A percentile compares a stretch with the other conserved stretches of the same genome.
Evolutionary conservation across 2,329 filamentous ascomycete species (phyloP).

Genomic region (Aspergillus versicolor): DNA sequence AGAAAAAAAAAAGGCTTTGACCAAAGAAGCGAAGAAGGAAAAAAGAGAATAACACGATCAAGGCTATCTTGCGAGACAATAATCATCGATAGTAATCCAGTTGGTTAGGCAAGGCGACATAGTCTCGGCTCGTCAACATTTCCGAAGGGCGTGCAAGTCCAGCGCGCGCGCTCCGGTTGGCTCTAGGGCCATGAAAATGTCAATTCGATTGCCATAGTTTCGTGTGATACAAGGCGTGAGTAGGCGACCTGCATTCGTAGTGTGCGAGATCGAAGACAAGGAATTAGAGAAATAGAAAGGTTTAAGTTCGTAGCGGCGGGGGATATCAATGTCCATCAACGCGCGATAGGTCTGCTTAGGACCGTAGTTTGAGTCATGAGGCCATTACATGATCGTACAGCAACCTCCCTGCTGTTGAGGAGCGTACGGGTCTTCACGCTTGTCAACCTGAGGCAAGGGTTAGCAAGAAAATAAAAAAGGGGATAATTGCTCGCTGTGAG

Average conservation of each 20-base stretch:
- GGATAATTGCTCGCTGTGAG: neutral
- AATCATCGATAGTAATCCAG: slow-evolving; percentile 14
- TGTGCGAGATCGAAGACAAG: slow-evolving; percentile 17
- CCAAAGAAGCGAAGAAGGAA: slow-evolving; percentile 16
- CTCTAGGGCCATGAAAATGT: slow-evolving; percentile 12
- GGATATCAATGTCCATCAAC: slow-evolving; percentile 19
- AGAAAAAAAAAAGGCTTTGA: slow-evolving; percentile 18
- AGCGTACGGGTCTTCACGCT: slow-evolving; percentile 96
- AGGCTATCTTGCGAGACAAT: slow-evolving; percentile 15
- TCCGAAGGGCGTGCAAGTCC: slow-evolving; percentile 23
- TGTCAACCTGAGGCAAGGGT: slow-evolving; percentile 64
- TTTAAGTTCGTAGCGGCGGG: slow-evolving; percentile 21
- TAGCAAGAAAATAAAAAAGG: slow-evolving; percentile 4
- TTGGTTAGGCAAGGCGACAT: slow-evolving; percentile 4
- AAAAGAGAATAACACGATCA: slow-evolving; percentile 1
- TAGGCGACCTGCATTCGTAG: slow-evolving; percentile 12
- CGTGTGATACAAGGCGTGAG: slow-evolving; percentile 8
- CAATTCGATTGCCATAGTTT: slow-evolving; percentile 7
- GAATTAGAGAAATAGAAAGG: slow-evolving; percentile 21
- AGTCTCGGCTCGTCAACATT: slow-evolving; percentile 8
- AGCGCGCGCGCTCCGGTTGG: slow-evolving; percentile 20
- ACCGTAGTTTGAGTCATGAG: slow-evolving; percentile 29
- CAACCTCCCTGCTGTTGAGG: slow-evolving; percentile 90
- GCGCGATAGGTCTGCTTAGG: slow-evolving; percentile 20
- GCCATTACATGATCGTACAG: slow-evolving; percentile 85